Percentiles rank a stretch among this genome's conserved stretches.
phyloP scores from a whole-genome alignment of 169 alveolate species.

The Plasmodium coatneyi region DNA sequence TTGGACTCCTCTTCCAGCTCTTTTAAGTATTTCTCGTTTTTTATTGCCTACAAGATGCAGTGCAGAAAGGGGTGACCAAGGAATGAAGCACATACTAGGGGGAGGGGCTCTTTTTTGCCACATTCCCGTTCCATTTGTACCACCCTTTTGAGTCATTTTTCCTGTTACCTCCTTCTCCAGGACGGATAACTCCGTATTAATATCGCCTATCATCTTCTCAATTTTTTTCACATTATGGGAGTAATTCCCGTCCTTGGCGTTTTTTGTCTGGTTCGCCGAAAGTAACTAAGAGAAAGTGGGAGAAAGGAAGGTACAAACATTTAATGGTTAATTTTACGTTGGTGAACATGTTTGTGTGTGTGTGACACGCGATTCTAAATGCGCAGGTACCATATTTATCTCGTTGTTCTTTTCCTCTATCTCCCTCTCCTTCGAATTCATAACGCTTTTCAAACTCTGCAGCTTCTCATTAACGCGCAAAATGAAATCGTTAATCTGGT shows the following conservation, averaged over 20 bases:
- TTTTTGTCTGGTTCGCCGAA: conserved; percentile 25
- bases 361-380: background rate
- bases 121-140: background rate
- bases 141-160: background rate
- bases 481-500: conserved; percentile 70
- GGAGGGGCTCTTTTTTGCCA: background rate
- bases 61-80: background rate
- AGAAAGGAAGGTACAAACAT: background rate
- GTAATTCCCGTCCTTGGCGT: conserved; percentile 56
- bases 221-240: conserved; percentile 70
- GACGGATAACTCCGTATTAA: conserved; percentile 46
- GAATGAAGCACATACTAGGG: background rate
- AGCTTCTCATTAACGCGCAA: conserved; percentile 47
- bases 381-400: conserved; percentile 38
- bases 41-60: conserved; percentile 21
- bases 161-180: conserved; percentile 59
- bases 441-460: conserved; percentile 33
- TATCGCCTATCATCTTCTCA: conserved; percentile 68
- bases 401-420: conserved; percentile 63
- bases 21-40: conserved; percentile 53
- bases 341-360: background rate
- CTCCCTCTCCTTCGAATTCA: conserved; percentile 40
- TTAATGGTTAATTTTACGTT: background rate
- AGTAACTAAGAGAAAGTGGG: conserved; percentile 22
- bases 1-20: conserved; percentile 67